A percentile compares a stretch with the other conserved stretches of the same genome.
phyloP scores from a whole-genome alignment of 1,139 yeast genomes.

The Candida sojae region DNA sequence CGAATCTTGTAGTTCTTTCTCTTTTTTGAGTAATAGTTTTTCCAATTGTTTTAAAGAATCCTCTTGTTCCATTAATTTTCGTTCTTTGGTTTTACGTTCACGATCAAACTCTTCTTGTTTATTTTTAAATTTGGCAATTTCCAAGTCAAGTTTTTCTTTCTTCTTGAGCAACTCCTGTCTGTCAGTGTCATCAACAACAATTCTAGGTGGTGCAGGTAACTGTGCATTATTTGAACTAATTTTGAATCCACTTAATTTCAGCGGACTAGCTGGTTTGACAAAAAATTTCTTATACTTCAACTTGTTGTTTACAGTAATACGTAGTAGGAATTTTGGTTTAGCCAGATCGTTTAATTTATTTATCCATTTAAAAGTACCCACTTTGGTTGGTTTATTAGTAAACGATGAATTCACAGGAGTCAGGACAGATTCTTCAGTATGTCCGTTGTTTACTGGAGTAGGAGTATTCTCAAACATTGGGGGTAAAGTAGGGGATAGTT shows the following conservation, averaged over 20 bases:
- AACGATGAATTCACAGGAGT: constrained; percentile 3
- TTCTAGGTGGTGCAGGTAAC: neutral
- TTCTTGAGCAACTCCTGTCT: neutral
- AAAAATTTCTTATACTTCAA: constrained; percentile 17
- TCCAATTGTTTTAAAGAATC: constrained; percentile 8
- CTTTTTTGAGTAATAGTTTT: constrained; percentile 4
- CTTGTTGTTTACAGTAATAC: constrained; percentile 26
- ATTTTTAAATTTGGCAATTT: constrained; percentile 1
- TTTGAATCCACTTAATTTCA: constrained; percentile 25
- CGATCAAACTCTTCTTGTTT: constrained; percentile 3
- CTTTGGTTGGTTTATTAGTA: constrained; percentile 10
- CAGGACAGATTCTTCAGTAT: neutral
- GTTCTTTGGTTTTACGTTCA: constrained; percentile 6
- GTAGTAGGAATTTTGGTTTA: constrained; percentile 32
- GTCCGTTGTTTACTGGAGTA: neutral
- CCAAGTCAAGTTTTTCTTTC: constrained; percentile 3
- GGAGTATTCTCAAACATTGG: constrained; percentile 22
- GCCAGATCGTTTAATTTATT: constrained; percentile 25
- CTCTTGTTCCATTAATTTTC: constrained; percentile 3
- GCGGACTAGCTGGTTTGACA: constrained; percentile 6
- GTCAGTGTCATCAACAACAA: neutral
- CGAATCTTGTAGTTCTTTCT: constrained; percentile 10
- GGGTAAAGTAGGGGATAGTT: constrained; percentile 39
- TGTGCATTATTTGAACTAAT: constrained; percentile 15
- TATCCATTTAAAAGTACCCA: constrained; percentile 31